Percentiles rank a stretch among this genome's conserved stretches.
These are phyloP conservation scores for Chlorella sp. DNA, from an alignment of 139 green algal genomes.

Conservation along the genomic window DNA sequence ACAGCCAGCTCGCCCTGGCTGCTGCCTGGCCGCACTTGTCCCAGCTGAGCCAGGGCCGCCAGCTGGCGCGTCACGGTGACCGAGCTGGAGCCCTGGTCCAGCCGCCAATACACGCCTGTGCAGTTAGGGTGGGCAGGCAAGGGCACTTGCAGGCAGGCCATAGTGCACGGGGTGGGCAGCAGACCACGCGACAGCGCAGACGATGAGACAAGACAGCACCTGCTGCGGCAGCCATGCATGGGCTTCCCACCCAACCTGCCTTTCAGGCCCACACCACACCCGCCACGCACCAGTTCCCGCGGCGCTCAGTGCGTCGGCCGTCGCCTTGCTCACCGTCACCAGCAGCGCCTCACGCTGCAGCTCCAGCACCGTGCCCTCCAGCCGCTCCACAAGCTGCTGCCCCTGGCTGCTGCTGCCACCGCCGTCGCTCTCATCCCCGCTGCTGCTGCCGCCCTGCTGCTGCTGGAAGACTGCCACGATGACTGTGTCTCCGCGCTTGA, in stretches of 20 bases:
- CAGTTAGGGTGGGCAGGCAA: neutral
- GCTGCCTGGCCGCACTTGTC: neutral
- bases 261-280: neutral
- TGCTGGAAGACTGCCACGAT: constrained; percentile 52
- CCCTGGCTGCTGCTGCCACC: neutral
- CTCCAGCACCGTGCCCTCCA: constrained; percentile 36
- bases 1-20: constrained; percentile 46
- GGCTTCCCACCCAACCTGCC: neutral
- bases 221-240: neutral
- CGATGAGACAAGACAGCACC: neutral
- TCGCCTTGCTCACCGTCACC: constrained; percentile 35
- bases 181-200: neutral
- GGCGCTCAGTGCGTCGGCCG: neutral
- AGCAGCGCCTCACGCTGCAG: constrained; percentile 44
- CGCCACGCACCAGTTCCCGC: neutral
- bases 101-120: constrained; percentile 15
- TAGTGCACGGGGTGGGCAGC: neutral
- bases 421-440: neutral
- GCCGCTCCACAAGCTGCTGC: neutral
- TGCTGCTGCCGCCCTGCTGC: neutral
- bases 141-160: neutral
- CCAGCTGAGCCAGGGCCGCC: constrained; percentile 14
- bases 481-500: constrained; percentile 52
- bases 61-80: constrained; percentile 45
- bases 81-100: constrained; percentile 34